Evolutionary conservation across 306 rosid genomes (phyloP).

Genomic region (Coriaria nepalensis): DNA sequence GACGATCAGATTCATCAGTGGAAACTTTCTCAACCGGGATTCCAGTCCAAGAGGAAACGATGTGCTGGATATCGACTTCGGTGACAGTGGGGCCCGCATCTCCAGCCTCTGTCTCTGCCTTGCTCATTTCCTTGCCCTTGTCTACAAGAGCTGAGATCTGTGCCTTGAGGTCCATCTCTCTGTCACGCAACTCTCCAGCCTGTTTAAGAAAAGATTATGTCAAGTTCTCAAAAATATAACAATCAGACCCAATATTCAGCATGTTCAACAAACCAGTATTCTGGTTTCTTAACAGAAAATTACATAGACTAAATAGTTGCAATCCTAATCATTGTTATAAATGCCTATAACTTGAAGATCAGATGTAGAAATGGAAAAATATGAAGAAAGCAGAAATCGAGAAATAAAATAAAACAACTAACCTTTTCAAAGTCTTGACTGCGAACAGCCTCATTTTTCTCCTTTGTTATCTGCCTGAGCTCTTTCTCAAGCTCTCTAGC

Average conservation of each 20-base stretch:
- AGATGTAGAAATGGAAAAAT: too few species aligned
- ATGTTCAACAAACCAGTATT: too few species aligned
- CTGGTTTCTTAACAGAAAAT: too few species aligned
- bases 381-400: background rate
- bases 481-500: constrained; percentile 84
- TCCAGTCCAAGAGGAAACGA: constrained; percentile 89
- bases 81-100: constrained; percentile 76
- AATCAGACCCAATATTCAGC: background rate
- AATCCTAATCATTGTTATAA: too few species aligned
- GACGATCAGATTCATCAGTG: constrained; percentile 86
- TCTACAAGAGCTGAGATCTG: constrained; percentile 69
- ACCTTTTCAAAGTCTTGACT: constrained; percentile 96
- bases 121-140: constrained; percentile 90
- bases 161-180: constrained; percentile 87
- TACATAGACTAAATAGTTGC: too few species aligned
- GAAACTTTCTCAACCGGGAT: constrained; percentile 96
- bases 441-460: constrained; percentile 82
- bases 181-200: constrained; percentile 93
- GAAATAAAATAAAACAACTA: constrained; percentile 1
- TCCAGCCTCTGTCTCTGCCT: constrained; percentile 93
- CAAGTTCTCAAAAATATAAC: background rate
- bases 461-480: constrained; percentile 78
- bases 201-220: constrained; percentile 18
- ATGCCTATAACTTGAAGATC: too few species aligned
- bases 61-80: constrained; percentile 83